phyloP scores from a whole-genome alignment of 164 flowering plant species.

The Vitis amurensis region DNA sequence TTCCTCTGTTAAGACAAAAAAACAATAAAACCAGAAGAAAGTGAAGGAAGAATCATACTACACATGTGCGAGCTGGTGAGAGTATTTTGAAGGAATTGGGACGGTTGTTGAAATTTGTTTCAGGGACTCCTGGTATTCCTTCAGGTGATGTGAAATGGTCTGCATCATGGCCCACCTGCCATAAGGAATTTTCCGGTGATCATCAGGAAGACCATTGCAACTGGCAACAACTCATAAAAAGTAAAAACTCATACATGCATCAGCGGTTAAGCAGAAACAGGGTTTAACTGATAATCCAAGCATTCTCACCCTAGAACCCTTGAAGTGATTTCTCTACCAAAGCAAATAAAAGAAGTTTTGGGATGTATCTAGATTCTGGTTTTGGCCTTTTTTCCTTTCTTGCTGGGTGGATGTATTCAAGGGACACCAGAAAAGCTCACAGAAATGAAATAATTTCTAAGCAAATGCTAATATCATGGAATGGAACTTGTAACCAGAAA shows the following conservation, averaged over 20 bases:
- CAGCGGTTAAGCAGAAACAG: background rate
- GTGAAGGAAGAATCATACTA: slow-evolving; percentile 46
- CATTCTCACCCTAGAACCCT: no score
- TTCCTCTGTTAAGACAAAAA: background rate
- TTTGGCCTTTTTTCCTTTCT: no score
- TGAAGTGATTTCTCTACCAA: no score
- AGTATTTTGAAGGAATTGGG: slow-evolving; percentile 91
- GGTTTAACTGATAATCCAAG: background rate
- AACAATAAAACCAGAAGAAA: background rate
- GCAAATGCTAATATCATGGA: background rate
- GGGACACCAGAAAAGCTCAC: background rate
- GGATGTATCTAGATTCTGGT: no score
- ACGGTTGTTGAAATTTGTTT: slow-evolving; percentile 93
- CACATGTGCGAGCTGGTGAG: slow-evolving; percentile 89
- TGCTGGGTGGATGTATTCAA: no score
- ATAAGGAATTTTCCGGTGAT: slow-evolving; percentile 8
- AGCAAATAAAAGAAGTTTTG: no score
- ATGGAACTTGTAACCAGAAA: background rate
- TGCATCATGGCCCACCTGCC: slow-evolving; percentile 83
- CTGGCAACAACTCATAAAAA: background rate
- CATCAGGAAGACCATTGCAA: slow-evolving; percentile 1
- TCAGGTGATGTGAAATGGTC: slow-evolving; percentile 97
- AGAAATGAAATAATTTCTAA: background rate
- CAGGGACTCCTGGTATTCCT: slow-evolving; percentile 93
- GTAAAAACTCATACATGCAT: no score